A percentile compares a stretch with the other conserved stretches of the same genome.
These are phyloP conservation scores for Galium porrigens DNA, from an alignment of 305 asterid species.

Conservation along the genomic window DNA sequence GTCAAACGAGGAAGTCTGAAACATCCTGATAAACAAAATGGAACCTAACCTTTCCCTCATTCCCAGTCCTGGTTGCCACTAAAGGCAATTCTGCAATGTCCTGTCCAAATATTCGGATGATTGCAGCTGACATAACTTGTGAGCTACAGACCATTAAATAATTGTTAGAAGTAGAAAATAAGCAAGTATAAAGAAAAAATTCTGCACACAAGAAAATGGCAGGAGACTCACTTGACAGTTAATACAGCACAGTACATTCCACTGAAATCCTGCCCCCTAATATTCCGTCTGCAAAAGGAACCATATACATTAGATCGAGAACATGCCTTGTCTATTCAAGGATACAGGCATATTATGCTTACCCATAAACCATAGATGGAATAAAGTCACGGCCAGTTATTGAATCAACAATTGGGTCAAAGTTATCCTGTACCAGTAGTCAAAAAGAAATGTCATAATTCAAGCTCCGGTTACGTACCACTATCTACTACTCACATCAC, in stretches of 20 bases:
- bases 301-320: constrained; percentile 12
- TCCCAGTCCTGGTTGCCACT: constrained; percentile 67
- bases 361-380: constrained; percentile 97
- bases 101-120: constrained; percentile 79
- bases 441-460: constrained; percentile 8
- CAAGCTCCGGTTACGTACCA: neutral
- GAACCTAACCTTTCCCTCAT: constrained; percentile 62
- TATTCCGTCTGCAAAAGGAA: constrained; percentile 55
- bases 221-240: constrained; percentile 51
- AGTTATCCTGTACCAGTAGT: constrained; percentile 54
- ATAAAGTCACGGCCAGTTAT: constrained; percentile 92
- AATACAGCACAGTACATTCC: constrained; percentile 91
- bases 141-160: constrained; percentile 50
- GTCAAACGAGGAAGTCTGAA: neutral
- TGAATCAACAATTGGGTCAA: constrained; percentile 84
- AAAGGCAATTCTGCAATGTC: constrained; percentile 86
- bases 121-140: constrained; percentile 78
- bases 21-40: neutral
- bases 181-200: constrained; percentile 12
- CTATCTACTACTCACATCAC: neutral
- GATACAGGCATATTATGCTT: constrained; percentile 19
- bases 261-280: constrained; percentile 83
- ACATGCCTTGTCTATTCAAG: constrained; percentile 6
- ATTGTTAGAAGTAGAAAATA: constrained; percentile 6
- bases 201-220: neutral